These are phyloP conservation scores for Sporothrix schenckii DNA, from an alignment of 2,329 filamentous ascomycete species.

Conservation along the genomic window DNA sequence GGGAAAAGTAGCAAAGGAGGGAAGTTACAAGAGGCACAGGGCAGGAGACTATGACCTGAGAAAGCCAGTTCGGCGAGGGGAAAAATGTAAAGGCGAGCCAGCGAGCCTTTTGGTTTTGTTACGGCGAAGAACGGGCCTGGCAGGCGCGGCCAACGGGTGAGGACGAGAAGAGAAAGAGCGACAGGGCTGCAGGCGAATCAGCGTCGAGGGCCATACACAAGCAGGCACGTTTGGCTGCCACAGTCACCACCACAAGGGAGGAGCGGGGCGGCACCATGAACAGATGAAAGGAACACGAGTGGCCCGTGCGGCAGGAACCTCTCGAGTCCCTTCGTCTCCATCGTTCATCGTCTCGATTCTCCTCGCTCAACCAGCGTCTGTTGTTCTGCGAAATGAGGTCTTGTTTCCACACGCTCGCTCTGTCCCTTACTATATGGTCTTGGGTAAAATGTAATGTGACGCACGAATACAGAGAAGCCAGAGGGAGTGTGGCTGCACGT, in stretches of 20 bases:
- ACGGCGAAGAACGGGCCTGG: slow-evolving; percentile 14
- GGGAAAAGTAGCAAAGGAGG: slow-evolving; percentile 8
- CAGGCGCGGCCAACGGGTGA: slow-evolving; percentile 12
- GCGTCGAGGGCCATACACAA: slow-evolving; percentile 17
- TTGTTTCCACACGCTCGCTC: neutral
- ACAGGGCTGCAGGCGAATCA: slow-evolving; percentile 19
- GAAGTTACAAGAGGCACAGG: neutral
- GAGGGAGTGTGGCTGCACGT: neutral
- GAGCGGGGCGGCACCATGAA: slow-evolving; percentile 22
- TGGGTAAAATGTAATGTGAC: neutral
- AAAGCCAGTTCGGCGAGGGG: slow-evolving; percentile 29
- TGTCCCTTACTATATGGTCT: neutral
- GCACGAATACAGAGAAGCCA: neutral
- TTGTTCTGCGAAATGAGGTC: neutral
- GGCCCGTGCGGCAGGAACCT: slow-evolving; percentile 23
- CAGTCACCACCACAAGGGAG: slow-evolving; percentile 18
- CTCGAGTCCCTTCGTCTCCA: neutral
- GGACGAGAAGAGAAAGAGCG: neutral
- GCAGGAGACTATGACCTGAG: neutral
- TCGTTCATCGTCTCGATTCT: neutral
- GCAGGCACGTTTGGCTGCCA: slow-evolving; percentile 15
- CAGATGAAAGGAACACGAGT: slow-evolving; percentile 2
- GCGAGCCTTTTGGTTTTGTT: slow-evolving; percentile 22
- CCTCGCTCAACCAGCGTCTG: neutral
- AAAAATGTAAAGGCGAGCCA: slow-evolving; percentile 35